A percentile compares a stretch with the other conserved stretches of the same genome.
phyloP scores from a whole-genome alignment of 805 yeast genomes.

The Lipomyces oligophaga region DNA sequence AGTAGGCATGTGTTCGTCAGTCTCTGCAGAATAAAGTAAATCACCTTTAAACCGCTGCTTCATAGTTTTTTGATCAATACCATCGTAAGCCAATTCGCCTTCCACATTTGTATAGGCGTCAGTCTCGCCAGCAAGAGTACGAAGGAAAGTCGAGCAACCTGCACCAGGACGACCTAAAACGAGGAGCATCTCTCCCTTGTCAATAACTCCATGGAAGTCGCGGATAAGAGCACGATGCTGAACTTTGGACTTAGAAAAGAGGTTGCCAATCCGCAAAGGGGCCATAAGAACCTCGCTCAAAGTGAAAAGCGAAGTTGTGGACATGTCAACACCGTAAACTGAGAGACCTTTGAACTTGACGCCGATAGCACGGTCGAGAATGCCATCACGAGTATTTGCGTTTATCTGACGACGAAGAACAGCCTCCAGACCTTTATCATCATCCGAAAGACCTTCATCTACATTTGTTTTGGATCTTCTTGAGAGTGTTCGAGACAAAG shows the following conservation, averaged over 20 bases:
- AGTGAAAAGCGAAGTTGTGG: constrained; percentile 46
- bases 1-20: constrained; percentile 59
- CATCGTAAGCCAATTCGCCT: constrained; percentile 61
- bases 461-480: constrained; percentile 31
- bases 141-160: constrained; percentile 60
- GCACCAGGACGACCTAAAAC: constrained; percentile 80
- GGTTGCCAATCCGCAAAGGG: constrained; percentile 18
- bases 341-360: constrained; percentile 40
- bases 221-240: too few relatives aligned
- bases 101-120: constrained; percentile 48
- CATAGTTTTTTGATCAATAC: constrained; percentile 58
- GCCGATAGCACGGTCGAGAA: constrained; percentile 39
- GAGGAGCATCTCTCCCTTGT: constrained; percentile 63
- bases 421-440: constrained; percentile 36
- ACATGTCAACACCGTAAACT: constrained; percentile 47
- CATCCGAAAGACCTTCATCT: constrained; percentile 30
- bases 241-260: too few relatives aligned
- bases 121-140: constrained; percentile 71
- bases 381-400: constrained; percentile 35
- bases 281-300: constrained; percentile 42
- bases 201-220: constrained; percentile 55
- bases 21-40: constrained; percentile 36
- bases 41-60: constrained; percentile 53
- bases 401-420: constrained; percentile 33
- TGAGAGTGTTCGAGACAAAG: constrained; percentile 33